Percentiles rank a stretch among this genome's conserved stretches.
Conservation (phyloP, 106 monocot species). For the Apostasia shenzhenica region DNA sequence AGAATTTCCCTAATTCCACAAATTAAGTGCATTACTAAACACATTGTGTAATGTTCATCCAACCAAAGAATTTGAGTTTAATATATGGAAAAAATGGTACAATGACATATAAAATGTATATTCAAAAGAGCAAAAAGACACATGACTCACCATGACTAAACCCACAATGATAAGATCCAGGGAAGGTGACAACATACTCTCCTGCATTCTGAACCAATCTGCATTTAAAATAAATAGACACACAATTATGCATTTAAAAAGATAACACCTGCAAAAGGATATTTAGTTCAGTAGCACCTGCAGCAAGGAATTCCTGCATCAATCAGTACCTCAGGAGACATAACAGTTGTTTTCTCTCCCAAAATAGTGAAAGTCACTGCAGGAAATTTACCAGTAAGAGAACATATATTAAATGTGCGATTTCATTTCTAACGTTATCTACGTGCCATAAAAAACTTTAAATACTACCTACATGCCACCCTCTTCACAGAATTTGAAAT, state of each 20-base stretch:
- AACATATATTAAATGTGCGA: neutral
- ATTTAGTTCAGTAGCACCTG: conserved; percentile 36
- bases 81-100: neutral
- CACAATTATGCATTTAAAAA: neutral
- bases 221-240: conserved; percentile 3
- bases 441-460: too few species aligned
- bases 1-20: too few species aligned
- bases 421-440: neutral
- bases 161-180: conserved; percentile 92
- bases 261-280: neutral
- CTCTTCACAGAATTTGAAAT: too few species aligned
- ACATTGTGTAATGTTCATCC: too few species aligned
- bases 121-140: neutral
- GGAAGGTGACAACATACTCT: conserved; percentile 96
- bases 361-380: conserved; percentile 73
- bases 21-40: too few species aligned
- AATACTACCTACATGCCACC: too few species aligned
- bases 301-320: conserved; percentile 85
- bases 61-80: too few species aligned
- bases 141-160: conserved; percentile 76
- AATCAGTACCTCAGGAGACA: conserved; percentile 82
- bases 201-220: conserved; percentile 99
- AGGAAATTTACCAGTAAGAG: conserved; percentile 7
- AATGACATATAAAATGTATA: neutral
- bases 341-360: conserved; percentile 79